These are phyloP conservation scores for Candida fluviatilis DNA, from an alignment of 805 yeast genomes.

Conservation along the genomic window DNA sequence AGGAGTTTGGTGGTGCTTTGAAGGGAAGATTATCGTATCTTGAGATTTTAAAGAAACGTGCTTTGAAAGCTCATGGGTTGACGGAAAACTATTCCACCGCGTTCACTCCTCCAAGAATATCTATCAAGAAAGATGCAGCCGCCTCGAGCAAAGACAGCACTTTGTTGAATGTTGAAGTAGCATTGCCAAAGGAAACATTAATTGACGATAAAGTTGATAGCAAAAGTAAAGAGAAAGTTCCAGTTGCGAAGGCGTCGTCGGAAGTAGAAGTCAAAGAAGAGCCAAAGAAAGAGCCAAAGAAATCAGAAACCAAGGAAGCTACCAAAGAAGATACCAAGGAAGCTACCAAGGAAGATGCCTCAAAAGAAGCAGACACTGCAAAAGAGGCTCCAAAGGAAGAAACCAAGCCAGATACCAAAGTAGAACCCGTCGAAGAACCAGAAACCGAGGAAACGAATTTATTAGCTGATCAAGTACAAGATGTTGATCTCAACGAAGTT, in stretches of 20 bases:
- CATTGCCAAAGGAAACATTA: conserved; percentile 40
- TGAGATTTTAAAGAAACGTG: conserved; percentile 39
- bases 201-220: conserved; percentile 23
- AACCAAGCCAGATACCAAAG: background rate
- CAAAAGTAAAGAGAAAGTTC: no score
- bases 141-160: conserved; percentile 9
- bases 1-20: conserved; percentile 29
- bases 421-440: background rate
- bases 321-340: background rate
- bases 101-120: conserved; percentile 30
- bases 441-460: background rate
- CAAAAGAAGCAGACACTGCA: background rate
- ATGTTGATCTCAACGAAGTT: conserved; percentile 2
- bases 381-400: background rate
- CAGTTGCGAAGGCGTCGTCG: no score
- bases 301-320: background rate
- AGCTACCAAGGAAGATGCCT: background rate
- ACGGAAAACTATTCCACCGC: conserved; percentile 34
- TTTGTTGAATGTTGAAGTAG: conserved; percentile 27
- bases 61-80: conserved; percentile 38
- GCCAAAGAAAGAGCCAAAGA: conserved; percentile 5
- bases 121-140: conserved; percentile 7
- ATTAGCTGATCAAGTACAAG: background rate
- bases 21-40: conserved; percentile 34
- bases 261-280: conserved; percentile 4